Evolutionary conservation across 306 rosid species (phyloP), one percentile per base, ranked within the genome.

Genomic region (Astragalus glycyphyllos): DNA sequence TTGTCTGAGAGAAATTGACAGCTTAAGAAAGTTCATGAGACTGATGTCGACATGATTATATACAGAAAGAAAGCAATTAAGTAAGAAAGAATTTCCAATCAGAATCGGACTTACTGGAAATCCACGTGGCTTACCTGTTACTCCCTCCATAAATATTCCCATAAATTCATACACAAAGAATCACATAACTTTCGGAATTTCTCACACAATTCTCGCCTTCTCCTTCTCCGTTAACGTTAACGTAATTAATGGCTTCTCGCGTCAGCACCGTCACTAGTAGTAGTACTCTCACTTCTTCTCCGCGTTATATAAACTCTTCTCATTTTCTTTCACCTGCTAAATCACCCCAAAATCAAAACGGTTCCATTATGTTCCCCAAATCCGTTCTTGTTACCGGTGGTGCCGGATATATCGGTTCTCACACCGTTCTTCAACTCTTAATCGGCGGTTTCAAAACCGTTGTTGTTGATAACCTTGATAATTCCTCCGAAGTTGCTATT

Each of bases 341-440:
- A 1, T 73, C 80, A 1, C 32, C 23, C 2, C 72, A 63, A 37
- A 3, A 14, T 0, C 72, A 58, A 37, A 6, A 23, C 81, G 23
- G 46, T 45, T 29, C 75, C 5, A 42, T 10, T 5, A 86, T 87
- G 96, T 60, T 73, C 57, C 20, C 79, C 6, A 86, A 82, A 50
- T 79, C 66, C 11, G 84, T 95, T 16, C 81, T 95, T 0, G 96
- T 95, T 26, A 95, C 99, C 26, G 99, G 99, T 3, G 99, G 97
- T 0, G 99, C 96, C 84, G 97, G 99, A 41, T 95, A 95, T 75
- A 91, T 91, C 80, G 99, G 97, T 11, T 77, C 73, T 82, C 99
- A 95, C 75, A 91, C 99, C 32, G 97, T 91, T 53, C 90, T 95
- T 12, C 99, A 91, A 69, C 97, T 91, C 32, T 45, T 95, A 3